Percentiles rank a stretch among this genome's conserved stretches.
These are phyloP conservation scores for Ogataea nitratoaversa DNA, from an alignment of 805 yeast genomes.

Conservation along the genomic window DNA sequence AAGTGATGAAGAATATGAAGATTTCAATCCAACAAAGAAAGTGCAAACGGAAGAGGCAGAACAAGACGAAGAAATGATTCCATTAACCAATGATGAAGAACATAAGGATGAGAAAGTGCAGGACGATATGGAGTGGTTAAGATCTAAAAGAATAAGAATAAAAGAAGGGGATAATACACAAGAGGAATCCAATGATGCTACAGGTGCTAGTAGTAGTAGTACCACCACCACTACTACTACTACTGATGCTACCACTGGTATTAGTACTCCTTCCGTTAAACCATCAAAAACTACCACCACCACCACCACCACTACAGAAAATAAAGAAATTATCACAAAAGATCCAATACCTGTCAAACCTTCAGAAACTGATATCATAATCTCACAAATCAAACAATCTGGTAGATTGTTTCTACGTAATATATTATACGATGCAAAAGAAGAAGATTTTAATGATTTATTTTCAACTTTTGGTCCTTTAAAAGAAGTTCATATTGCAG, in stretches of 20 bases:
- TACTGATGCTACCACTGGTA: too few species aligned
- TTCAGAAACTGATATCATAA: conserved; percentile 43
- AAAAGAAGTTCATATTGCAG: conserved; percentile 88
- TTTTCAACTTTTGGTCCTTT: conserved; percentile 67
- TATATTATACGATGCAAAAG: conserved; percentile 72
- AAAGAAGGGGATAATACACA: conserved; percentile 31
- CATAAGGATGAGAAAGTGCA: conserved; percentile 21
- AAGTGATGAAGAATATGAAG: conserved; percentile 53
- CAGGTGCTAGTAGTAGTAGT: too few species aligned
- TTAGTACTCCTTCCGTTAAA: too few species aligned
- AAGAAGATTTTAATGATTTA: conserved; percentile 65
- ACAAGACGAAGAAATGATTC: conserved; percentile 50
- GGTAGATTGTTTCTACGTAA: conserved; percentile 88
- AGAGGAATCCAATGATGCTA: too few species aligned
- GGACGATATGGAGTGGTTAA: conserved; percentile 86
- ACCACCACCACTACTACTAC: too few species aligned
- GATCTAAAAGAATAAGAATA: conserved; percentile 68
- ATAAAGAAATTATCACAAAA: too few species aligned
- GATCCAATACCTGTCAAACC: too few species aligned
- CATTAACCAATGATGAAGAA: conserved; percentile 15
- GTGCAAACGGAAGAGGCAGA: conserved; percentile 34
- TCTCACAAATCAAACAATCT: conserved; percentile 53
- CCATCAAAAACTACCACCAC: conserved; percentile 4
- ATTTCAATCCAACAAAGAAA: conserved; percentile 24
- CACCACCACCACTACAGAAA: too few species aligned